Conservation (phyloP, 1,284 basidiomycete species). For the Boletellus deceptivus region DNA sequence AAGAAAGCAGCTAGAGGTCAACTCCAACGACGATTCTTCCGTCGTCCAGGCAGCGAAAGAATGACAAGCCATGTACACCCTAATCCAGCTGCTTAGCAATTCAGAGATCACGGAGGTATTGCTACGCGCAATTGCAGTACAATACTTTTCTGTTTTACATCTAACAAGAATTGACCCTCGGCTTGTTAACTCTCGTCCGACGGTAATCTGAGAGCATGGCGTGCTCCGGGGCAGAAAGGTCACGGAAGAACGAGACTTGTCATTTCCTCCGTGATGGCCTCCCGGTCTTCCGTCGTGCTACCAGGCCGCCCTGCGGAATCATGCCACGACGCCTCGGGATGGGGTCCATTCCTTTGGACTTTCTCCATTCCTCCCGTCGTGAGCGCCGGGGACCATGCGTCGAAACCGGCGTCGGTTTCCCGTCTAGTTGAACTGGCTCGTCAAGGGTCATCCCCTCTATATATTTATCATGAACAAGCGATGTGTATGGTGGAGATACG, state of each 20-base stretch:
- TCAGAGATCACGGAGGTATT: too few relatives aligned
- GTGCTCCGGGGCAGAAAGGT: not conserved
- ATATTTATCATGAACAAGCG: constrained; percentile 11
- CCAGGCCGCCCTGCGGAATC: constrained; percentile 64
- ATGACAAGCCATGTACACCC: too few relatives aligned
- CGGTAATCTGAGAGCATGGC: not conserved
- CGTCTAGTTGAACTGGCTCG: constrained; percentile 21
- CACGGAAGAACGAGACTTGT: constrained; percentile 3
- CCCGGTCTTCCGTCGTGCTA: constrained; percentile 62
- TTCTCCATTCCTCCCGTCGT: constrained; percentile 70
- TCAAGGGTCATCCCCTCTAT: constrained; percentile 61
- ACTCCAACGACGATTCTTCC: constrained; percentile 5
- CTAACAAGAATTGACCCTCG: not conserved
- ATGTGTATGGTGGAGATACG: not conserved
- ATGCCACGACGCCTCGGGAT: constrained; percentile 50
- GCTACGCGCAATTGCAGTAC: constrained; percentile 8
- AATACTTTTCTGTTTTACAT: constrained; percentile 12
- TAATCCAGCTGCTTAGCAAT: too few relatives aligned
- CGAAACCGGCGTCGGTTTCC: constrained; percentile 48
- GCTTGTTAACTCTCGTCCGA: not conserved
- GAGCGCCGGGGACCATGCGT: constrained; percentile 74
- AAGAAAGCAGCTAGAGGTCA: constrained; percentile 13
- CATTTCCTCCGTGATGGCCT: constrained; percentile 68
- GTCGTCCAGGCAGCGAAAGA: constrained; percentile 10
- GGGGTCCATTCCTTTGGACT: constrained; percentile 64